These are phyloP conservation scores for Lolium multiflorum DNA, from an alignment of 176 grass and related monocot species.

Conservation along the genomic window DNA sequence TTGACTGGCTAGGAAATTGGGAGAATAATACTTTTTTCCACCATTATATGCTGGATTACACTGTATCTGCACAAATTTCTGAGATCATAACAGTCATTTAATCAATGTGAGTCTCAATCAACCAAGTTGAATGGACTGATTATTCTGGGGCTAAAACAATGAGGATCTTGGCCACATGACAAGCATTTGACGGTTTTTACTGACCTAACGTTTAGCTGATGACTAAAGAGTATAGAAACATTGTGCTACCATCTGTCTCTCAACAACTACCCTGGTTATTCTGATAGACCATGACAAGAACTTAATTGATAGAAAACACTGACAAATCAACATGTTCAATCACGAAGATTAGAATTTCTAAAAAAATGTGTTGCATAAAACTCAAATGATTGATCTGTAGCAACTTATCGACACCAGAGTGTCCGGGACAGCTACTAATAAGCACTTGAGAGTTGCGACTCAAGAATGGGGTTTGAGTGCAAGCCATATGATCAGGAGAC, in stretches of 20 bases:
- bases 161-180: not conserved
- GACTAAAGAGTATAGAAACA: not conserved
- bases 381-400: not conserved
- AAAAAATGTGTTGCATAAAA: not conserved
- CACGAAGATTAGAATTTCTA: not conserved
- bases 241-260: constrained; percentile 17
- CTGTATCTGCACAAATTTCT: constrained; percentile 1
- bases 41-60: constrained; percentile 17
- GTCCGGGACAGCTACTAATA: not conserved
- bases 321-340: not conserved
- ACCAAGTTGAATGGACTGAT: constrained; percentile 24
- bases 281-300: constrained; percentile 5
- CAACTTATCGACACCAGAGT: not conserved
- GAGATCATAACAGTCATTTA: not conserved
- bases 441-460: not conserved
- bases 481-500: constrained; percentile 28
- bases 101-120: constrained; percentile 9
- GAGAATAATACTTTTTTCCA: not conserved
- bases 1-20: constrained; percentile 16
- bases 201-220: constrained; percentile 5
- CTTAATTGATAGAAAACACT: constrained; percentile 19
- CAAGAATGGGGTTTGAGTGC: not conserved
- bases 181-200: not conserved
- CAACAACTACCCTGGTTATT: not conserved
- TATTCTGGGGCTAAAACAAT: constrained; percentile 17